phyloP scores from a whole-genome alignment of 2,329 filamentous ascomycete genomes.

The Capronia coronata region DNA sequence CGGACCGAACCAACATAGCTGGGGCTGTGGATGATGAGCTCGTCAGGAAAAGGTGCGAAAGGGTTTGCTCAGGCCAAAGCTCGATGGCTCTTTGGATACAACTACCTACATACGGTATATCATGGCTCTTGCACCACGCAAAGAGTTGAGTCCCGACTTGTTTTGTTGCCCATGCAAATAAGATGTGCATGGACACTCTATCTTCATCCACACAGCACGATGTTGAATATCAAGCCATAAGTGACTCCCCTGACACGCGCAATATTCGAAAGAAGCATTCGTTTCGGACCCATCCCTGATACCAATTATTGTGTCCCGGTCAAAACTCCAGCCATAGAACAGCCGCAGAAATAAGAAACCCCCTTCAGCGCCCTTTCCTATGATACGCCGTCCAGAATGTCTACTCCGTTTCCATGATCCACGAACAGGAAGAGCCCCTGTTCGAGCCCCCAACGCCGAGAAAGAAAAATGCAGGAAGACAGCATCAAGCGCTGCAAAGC shows the following conservation, averaged over 20 bases:
- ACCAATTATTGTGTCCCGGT: no score
- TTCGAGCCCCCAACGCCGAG: not conserved
- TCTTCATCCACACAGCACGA: not conserved
- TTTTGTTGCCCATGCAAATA: not conserved
- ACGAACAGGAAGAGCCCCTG: not conserved
- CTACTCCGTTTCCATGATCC: not conserved
- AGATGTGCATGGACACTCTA: not conserved
- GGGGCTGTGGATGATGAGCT: no score
- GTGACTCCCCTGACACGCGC: no score
- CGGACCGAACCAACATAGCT: no score
- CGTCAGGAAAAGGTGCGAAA: no score
- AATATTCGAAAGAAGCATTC: no score
- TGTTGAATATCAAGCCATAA: not conserved
- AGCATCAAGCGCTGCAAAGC: not conserved
- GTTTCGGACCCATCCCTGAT: no score
- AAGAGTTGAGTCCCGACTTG: not conserved
- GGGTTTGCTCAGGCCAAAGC: not conserved
- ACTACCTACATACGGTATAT: not conserved
- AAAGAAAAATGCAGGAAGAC: not conserved
- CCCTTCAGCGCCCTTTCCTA: not conserved
- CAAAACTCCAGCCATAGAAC: not conserved
- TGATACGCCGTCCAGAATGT: not conserved
- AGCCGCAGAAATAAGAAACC: not conserved
- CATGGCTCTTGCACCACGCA: not conserved
- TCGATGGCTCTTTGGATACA: no score